Conservation (phyloP, 352 stramenopile species). For the Globisporangium radiosum region DNA sequence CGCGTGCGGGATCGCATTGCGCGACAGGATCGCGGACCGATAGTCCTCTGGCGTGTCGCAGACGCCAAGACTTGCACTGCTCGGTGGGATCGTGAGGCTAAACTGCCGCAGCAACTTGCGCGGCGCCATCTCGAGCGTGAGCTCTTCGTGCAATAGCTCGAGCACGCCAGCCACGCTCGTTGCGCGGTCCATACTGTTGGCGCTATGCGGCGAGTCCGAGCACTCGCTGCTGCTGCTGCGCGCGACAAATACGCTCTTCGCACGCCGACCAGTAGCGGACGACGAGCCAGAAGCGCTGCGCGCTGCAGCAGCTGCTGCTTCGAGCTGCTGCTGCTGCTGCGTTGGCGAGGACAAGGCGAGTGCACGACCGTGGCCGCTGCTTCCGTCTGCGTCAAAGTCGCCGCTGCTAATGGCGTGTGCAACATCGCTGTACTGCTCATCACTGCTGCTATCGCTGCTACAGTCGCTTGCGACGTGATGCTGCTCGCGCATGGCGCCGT, state of each 20-base stretch:
- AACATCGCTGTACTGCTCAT: not conserved
- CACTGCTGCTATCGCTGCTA: not conserved
- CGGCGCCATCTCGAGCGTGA: constrained; percentile 60
- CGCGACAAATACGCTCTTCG: not conserved
- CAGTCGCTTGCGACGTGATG: not conserved
- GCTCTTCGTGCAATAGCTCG: constrained; percentile 55
- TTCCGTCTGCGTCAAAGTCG: not conserved
- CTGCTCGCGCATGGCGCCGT: not conserved
- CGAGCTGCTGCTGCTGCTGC: not conserved
- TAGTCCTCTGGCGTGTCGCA: constrained; percentile 2
- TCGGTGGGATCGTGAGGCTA: constrained; percentile 66
- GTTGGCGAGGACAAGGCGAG: not conserved
- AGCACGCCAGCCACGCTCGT: constrained; percentile 23
- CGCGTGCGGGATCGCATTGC: constrained; percentile 19
- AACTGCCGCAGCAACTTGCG: constrained; percentile 68
- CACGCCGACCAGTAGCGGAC: not conserved
- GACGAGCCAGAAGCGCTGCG: not conserved
- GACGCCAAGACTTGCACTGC: constrained; percentile 9
- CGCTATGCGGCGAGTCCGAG: not conserved
- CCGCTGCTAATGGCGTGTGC: not conserved
- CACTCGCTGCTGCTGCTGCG: constrained; percentile 1
- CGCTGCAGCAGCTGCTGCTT: not conserved
- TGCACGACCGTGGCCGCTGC: not conserved
- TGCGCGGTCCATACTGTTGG: constrained; percentile 1
- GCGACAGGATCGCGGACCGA: constrained; percentile 6